A percentile compares a stretch with the other conserved stretches of the same genome.
Conservation (phyloP, 192 early-diverging fungal genomes). For the Backusella westeae region DNA sequence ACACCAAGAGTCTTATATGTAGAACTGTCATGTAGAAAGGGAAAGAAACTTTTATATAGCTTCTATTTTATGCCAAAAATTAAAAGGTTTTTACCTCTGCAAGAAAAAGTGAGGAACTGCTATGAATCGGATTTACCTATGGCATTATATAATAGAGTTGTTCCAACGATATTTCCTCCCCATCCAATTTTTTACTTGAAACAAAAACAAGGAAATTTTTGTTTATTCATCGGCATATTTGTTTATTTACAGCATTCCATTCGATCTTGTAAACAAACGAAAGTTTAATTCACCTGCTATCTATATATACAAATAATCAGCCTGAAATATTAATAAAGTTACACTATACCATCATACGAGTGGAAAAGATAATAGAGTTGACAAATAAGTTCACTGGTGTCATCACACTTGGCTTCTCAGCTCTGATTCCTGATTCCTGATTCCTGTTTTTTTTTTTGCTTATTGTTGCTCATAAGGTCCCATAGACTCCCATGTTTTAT, state of each 20-base stretch:
- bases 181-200: background rate
- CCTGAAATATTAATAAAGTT: too few relatives aligned
- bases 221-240: background rate
- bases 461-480: background rate
- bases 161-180: background rate
- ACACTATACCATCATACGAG: background rate
- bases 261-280: background rate
- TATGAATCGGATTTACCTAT: too few relatives aligned
- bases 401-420: background rate
- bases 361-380: background rate
- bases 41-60: too few relatives aligned
- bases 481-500: background rate
- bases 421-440: too few relatives aligned
- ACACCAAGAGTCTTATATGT: background rate
- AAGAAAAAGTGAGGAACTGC: too few relatives aligned
- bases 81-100: too few relatives aligned
- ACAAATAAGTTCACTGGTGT: background rate
- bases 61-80: too few relatives aligned
- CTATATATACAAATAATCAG: too few relatives aligned
- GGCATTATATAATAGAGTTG: background rate
- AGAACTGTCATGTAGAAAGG: too few relatives aligned
- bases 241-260: conserved; percentile 1
- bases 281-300: background rate
- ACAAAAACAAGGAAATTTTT: background rate
- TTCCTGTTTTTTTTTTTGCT: background rate